phyloP scores from a whole-genome alignment of 2,329 filamentous ascomycete species.

The Monilinia fructicola region DNA sequence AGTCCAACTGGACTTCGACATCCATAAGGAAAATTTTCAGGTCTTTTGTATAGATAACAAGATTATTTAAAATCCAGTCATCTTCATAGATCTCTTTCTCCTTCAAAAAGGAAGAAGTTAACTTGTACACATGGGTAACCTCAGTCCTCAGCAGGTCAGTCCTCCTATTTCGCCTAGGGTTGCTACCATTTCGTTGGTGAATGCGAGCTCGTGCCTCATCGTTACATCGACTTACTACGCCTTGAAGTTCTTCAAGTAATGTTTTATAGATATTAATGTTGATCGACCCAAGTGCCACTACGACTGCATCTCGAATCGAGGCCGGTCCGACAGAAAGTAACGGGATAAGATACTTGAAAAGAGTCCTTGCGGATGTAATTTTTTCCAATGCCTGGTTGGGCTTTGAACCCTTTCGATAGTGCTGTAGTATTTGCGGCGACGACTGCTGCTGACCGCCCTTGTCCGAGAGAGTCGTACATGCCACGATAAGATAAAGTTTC shows the following conservation, averaged over 20 bases:
- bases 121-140: slow-evolving; percentile 92
- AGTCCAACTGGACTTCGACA: slow-evolving; percentile 88
- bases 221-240: slow-evolving; percentile 80
- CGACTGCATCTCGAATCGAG: slow-evolving; percentile 84
- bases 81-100: slow-evolving; percentile 76
- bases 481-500: slow-evolving; percentile 96
- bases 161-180: slow-evolving; percentile 74
- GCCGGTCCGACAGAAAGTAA: slow-evolving; percentile 77
- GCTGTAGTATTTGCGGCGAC: slow-evolving; percentile 61
- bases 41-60: slow-evolving; percentile 87
- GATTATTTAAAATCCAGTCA: slow-evolving; percentile 85
- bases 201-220: slow-evolving; percentile 84
- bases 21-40: slow-evolving; percentile 94
- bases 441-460: slow-evolving; percentile 65
- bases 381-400: slow-evolving; percentile 68
- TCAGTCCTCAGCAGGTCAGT: slow-evolving; percentile 89
- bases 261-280: slow-evolving; percentile 92
- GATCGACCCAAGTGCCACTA: slow-evolving; percentile 88
- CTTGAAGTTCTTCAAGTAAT: slow-evolving; percentile 84
- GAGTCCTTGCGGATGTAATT: slow-evolving; percentile 80
- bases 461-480: slow-evolving; percentile 90
- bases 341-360: slow-evolving; percentile 91
- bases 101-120: slow-evolving; percentile 86
- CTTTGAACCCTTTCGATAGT: slow-evolving; percentile 78
- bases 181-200: slow-evolving; percentile 83